Conservation (phyloP, 441 rosid species). For the Populus hybrid region DNA sequence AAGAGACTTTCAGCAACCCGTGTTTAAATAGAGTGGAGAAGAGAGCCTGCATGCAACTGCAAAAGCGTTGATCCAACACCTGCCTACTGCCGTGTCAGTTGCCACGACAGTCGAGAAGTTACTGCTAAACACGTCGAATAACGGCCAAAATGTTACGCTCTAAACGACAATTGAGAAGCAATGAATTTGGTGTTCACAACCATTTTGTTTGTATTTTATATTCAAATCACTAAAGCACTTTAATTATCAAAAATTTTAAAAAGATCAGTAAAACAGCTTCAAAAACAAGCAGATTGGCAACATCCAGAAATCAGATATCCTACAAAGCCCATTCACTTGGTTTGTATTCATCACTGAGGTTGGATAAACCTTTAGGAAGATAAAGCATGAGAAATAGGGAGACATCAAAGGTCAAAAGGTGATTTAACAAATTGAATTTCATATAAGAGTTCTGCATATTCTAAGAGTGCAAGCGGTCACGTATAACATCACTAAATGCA, state of each 20-base stretch:
- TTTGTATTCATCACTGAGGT: background rate
- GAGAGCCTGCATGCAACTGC: conserved; percentile 17
- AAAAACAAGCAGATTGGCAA: background rate
- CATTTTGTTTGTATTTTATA: background rate
- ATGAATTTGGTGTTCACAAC: background rate
- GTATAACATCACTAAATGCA: background rate
- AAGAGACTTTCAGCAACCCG: background rate
- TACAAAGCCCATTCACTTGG: background rate
- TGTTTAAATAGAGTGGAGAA: conserved; percentile 2
- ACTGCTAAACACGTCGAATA: background rate
- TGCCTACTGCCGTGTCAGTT: background rate
- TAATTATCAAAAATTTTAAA: too few species aligned
- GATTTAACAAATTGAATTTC: background rate
- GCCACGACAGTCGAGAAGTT: background rate
- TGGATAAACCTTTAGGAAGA: background rate
- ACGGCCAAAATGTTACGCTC: background rate
- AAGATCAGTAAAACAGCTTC: background rate
- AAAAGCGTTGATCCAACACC: conserved; percentile 11
- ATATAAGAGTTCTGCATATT: background rate
- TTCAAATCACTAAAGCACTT: background rate
- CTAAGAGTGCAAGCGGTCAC: background rate
- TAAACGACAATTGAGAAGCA: conserved; percentile 1
- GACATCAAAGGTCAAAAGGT: background rate
- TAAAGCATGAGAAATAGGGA: background rate
- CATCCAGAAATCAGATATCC: background rate